Evolutionary conservation across 257 asterid genomes (phyloP).

Genomic region (Lycium ferocissimum): DNA sequence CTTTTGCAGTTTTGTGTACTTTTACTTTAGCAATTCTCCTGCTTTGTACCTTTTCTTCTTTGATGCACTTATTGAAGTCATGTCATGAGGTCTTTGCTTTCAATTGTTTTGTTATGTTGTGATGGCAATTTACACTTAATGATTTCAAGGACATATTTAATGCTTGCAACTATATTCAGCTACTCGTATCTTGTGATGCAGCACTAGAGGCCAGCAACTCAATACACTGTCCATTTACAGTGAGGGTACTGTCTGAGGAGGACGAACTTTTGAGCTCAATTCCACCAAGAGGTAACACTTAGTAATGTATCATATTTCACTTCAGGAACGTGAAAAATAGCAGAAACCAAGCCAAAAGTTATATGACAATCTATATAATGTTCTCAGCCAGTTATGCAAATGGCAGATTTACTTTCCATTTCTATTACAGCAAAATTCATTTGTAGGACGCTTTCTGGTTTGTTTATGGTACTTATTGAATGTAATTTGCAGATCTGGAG

Average conservation of each 20-base stretch:
- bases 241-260: slow-evolving; percentile 63
- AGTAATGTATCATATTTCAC: not conserved
- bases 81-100: not conserved
- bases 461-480: not conserved
- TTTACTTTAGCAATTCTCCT: not conserved
- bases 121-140: not conserved
- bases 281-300: slow-evolving; percentile 64
- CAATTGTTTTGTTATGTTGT: not conserved
- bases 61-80: not conserved
- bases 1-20: not conserved
- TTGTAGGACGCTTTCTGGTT: not conserved
- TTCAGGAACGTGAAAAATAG: not conserved
- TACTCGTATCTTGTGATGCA: slow-evolving; percentile 46
- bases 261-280: slow-evolving; percentile 68
- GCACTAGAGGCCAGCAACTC: slow-evolving; percentile 78
- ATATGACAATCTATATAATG: not conserved
- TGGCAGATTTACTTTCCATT: not conserved
- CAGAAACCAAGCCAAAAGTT: slow-evolving; percentile 5
- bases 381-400: not conserved
- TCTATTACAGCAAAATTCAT: not conserved
- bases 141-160: not conserved
- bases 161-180: slow-evolving; percentile 7
- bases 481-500: slow-evolving; percentile 66
- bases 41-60: not conserved
- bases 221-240: slow-evolving; percentile 58